Percentiles rank a stretch among this genome's conserved stretches.
phyloP scores from a whole-genome alignment of 371 early-diverging fungal species.

The Mortierella sp. region DNA sequence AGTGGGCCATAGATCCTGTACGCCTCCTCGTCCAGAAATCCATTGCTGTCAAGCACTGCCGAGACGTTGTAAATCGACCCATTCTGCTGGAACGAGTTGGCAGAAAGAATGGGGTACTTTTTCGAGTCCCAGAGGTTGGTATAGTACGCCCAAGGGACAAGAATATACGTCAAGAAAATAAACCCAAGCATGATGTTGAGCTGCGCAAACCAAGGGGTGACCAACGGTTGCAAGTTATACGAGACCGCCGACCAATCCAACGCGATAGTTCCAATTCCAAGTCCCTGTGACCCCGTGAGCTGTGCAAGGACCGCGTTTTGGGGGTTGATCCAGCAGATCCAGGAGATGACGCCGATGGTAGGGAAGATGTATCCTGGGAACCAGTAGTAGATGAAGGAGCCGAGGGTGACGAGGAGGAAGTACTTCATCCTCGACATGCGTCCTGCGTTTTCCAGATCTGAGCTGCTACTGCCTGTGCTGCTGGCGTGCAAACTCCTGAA shows the following conservation, averaged over 20 bases:
- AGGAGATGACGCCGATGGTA: slow-evolving; percentile 64
- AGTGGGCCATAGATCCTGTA: slow-evolving; percentile 70
- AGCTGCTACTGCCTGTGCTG: slow-evolving; percentile 8
- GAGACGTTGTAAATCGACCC: slow-evolving; percentile 57
- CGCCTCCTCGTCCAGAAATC: slow-evolving; percentile 61
- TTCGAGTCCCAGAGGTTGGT: slow-evolving; percentile 63
- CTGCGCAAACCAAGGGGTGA: slow-evolving; percentile 66
- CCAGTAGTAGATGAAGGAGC: slow-evolving; percentile 64
- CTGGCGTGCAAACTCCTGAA: slow-evolving; percentile 72
- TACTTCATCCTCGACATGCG: slow-evolving; percentile 60
- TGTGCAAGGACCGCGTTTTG: slow-evolving; percentile 60
- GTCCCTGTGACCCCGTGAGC: slow-evolving; percentile 60
- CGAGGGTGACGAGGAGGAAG: slow-evolving; percentile 65
- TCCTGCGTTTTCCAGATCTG: slow-evolving; percentile 22
- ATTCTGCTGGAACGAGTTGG: slow-evolving; percentile 56
- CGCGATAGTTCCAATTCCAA: slow-evolving; percentile 65
- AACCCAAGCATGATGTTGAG: slow-evolving; percentile 63
- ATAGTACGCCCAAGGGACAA: slow-evolving; percentile 65
- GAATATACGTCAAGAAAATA: slow-evolving; percentile 65
- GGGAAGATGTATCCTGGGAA: slow-evolving; percentile 70
- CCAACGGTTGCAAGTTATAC: slow-evolving; percentile 59
- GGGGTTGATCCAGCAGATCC: slow-evolving; percentile 69
- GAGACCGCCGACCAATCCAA: slow-evolving; percentile 71
- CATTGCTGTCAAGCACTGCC: slow-evolving; percentile 48
- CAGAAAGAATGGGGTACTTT: slow-evolving; percentile 60